A percentile compares a stretch with the other conserved stretches of the same genome.
These are phyloP conservation scores for Sistotremastrum suecicum DNA, from an alignment of 768 basidiomycete genomes.

Conservation along the genomic window DNA sequence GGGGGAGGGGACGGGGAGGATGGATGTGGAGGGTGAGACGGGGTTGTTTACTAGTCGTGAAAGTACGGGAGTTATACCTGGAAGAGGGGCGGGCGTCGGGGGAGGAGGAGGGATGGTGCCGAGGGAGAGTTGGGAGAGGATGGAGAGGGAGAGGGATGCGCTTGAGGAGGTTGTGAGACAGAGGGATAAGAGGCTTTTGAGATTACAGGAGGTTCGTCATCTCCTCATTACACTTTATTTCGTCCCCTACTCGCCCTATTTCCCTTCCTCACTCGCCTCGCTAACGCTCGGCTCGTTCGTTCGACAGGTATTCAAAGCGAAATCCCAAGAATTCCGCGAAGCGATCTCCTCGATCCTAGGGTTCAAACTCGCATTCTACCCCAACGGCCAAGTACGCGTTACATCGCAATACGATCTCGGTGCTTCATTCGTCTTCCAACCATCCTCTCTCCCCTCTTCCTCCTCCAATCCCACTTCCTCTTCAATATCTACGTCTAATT, in stretches of 20 bases:
- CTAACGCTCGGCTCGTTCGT: neutral
- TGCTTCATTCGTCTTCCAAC: conserved; percentile 80
- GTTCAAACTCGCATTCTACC: conserved; percentile 82
- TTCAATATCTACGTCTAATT: conserved; percentile 15
- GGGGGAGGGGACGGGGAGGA: conserved; percentile 9
- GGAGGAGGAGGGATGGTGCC: conserved; percentile 42
- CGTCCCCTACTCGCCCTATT: neutral
- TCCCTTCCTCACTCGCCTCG: neutral
- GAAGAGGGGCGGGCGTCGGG: neutral
- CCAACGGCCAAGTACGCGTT: conserved; percentile 79
- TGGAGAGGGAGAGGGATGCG: conserved; percentile 53
- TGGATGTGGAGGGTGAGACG: neutral
- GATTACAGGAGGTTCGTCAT: conserved; percentile 61
- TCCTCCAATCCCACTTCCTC: too few species aligned
- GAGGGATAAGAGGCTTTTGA: conserved; percentile 68
- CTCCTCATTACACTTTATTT: neutral
- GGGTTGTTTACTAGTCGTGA: neutral
- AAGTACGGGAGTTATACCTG: neutral
- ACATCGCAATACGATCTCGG: conserved; percentile 83
- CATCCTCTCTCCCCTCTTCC: conserved; percentile 10
- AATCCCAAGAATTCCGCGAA: conserved; percentile 84
- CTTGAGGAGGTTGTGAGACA: conserved; percentile 51
- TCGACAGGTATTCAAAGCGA: conserved; percentile 61
- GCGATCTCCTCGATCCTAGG: conserved; percentile 83
- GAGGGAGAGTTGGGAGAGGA: conserved; percentile 63